phyloP scores from a whole-genome alignment of 331 rosid species.

The Dryas integrifolia region DNA sequence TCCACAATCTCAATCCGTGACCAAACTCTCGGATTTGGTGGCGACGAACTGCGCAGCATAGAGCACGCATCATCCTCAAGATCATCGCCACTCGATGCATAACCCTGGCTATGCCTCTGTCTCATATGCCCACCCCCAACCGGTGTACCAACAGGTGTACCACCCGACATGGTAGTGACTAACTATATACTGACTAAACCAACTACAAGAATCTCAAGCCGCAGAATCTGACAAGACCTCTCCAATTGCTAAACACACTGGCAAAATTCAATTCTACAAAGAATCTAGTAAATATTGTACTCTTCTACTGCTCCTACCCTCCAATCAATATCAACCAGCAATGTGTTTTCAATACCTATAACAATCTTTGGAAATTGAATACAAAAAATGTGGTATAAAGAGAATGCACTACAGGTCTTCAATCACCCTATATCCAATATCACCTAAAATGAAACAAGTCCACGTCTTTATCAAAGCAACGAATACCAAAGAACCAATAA shows the following conservation, averaged over 20 bases:
- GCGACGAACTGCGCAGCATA: constrained; percentile 42
- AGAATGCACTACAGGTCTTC: neutral
- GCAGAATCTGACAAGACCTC: constrained; percentile 35
- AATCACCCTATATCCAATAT: neutral
- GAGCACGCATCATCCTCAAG: constrained; percentile 97
- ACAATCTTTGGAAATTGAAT: constrained; percentile 18
- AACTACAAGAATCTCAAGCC: constrained; percentile 32
- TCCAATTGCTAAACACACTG: constrained; percentile 1
- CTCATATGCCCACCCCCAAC: constrained; percentile 75
- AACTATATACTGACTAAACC: constrained; percentile 27
- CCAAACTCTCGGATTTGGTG: constrained; percentile 45
- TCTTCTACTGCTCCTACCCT: constrained; percentile 16
- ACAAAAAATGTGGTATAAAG: neutral
- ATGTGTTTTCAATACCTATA: constrained; percentile 17
- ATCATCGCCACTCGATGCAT: constrained; percentile 92
- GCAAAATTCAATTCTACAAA: constrained; percentile 5
- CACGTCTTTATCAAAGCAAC: constrained; percentile 16
- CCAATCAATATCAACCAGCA: constrained; percentile 23
- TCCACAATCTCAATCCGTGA: constrained; percentile 68
- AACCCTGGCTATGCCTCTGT: constrained; percentile 95
- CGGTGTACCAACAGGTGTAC: constrained; percentile 92
- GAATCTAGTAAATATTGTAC: constrained; percentile 12
- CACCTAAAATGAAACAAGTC: constrained; percentile 18
- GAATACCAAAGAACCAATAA: constrained; percentile 18
- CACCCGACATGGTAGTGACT: constrained; percentile 74